A percentile compares a stretch with the other conserved stretches of the same genome.
phyloP scores from a whole-genome alignment of 768 basidiomycete genomes.

The Xanthoconium purpureum region DNA sequence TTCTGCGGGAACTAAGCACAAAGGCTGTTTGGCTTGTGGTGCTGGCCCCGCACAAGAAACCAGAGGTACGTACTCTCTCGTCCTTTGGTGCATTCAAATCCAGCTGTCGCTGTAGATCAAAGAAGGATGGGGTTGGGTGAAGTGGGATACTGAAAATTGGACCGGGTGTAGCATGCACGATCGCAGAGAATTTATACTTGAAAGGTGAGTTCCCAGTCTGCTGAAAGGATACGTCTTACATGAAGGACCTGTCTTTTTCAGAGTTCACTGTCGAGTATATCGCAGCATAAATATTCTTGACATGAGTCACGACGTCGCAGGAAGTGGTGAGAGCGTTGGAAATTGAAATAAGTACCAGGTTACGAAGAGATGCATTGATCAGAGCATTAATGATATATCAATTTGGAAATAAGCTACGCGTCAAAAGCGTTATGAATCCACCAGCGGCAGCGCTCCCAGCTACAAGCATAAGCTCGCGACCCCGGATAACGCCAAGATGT shows the following conservation, averaged over 20 bases:
- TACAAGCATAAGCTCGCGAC: slow-evolving; percentile 27
- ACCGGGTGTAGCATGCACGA: slow-evolving; percentile 38
- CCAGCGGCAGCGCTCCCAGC: slow-evolving; percentile 30
- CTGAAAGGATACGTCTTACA: neutral
- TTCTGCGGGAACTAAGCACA: slow-evolving; percentile 62
- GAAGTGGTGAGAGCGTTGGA: slow-evolving; percentile 2
- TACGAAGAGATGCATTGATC: neutral
- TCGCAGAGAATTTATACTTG: slow-evolving; percentile 43
- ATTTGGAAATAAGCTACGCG: slow-evolving; percentile 15
- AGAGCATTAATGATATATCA: slow-evolving; percentile 11
- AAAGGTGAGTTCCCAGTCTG: slow-evolving; percentile 36
- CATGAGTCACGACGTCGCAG: neutral
- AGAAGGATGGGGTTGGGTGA: slow-evolving; percentile 63
- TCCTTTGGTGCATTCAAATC: neutral
- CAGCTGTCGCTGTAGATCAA: slow-evolving; percentile 45
- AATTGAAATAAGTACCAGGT: neutral
- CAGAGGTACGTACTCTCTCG: slow-evolving; percentile 48
- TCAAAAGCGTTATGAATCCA: slow-evolving; percentile 24
- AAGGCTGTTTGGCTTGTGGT: slow-evolving; percentile 65
- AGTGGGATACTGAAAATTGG: slow-evolving; percentile 58
- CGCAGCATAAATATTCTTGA: slow-evolving; percentile 19
- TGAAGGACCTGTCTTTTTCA: neutral
- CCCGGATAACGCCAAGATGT: slow-evolving; percentile 5
- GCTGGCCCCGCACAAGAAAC: slow-evolving; percentile 73
- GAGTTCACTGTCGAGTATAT: slow-evolving; percentile 32